Evolutionary conservation across 257 asterid species (phyloP).

Genomic region (Nicotiana noctiflora): DNA sequence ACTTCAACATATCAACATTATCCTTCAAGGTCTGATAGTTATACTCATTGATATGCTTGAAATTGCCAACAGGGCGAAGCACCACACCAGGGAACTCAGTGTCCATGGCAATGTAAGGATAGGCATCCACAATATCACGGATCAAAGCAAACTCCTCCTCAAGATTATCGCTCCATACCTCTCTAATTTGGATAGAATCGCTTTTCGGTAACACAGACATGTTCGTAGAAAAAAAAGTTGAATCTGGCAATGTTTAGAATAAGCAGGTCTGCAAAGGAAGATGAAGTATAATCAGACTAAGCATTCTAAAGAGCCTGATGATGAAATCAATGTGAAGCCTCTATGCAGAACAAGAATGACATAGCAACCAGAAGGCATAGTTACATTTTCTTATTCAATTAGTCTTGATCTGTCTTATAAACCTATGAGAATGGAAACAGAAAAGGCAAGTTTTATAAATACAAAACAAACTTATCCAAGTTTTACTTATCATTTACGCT

Average conservation of each 20-base stretch:
- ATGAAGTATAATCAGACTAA: not conserved
- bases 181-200: constrained; percentile 11
- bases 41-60: constrained; percentile 9
- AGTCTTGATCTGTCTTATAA: not conserved
- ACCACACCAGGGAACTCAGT: constrained; percentile 15
- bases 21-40: constrained; percentile 14
- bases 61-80: constrained; percentile 14
- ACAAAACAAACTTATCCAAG: not conserved
- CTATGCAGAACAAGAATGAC: not conserved
- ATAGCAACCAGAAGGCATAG: not conserved
- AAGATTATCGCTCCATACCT: constrained; percentile 10
- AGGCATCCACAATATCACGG: constrained; percentile 11
- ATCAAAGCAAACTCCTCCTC: constrained; percentile 11
- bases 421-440: not conserved
- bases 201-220: constrained; percentile 6
- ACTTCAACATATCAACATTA: constrained; percentile 13
- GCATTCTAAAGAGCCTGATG: not conserved
- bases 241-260: not conserved
- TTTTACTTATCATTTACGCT: not conserved
- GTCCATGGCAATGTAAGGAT: constrained; percentile 18
- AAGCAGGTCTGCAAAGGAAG: not conserved
- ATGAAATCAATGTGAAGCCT: not conserved
- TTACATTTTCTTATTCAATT: not conserved
- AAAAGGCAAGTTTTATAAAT: not conserved
- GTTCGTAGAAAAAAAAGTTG: not conserved